phyloP scores from a whole-genome alignment of 345 rosid genomes.

The Schrenkiella parvula region DNA sequence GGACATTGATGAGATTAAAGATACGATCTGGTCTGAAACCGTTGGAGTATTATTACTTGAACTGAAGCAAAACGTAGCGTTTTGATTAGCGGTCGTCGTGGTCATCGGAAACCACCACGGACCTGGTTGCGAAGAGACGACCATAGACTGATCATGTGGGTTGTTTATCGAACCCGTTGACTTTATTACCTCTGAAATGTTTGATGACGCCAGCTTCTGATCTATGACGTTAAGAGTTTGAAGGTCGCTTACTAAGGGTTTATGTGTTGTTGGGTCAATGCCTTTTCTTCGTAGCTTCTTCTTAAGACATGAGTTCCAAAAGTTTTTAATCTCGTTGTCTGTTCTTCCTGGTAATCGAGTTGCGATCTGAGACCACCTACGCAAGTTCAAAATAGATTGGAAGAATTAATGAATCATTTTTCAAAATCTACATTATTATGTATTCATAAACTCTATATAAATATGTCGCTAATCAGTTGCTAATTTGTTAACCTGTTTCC shows the following conservation, averaged over 20 bases:
- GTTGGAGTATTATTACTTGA: constrained; percentile 27
- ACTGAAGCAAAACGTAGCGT: constrained; percentile 40
- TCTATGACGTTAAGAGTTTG: constrained; percentile 40
- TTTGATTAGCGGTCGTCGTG: constrained; percentile 20
- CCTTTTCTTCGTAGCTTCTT: constrained; percentile 56
- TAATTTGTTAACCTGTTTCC: constrained; percentile 49
- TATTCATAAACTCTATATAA: neutral
- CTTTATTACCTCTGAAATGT: constrained; percentile 24
- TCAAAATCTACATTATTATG: neutral
- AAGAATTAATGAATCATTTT: neutral
- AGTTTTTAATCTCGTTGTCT: constrained; percentile 62
- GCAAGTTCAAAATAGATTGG: neutral
- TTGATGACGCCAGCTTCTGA: constrained; percentile 30
- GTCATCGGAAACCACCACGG: constrained; percentile 16
- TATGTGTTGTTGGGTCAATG: constrained; percentile 35
- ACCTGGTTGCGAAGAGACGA: constrained; percentile 26
- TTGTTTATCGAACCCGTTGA: constrained; percentile 32
- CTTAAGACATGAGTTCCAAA: constrained; percentile 67
- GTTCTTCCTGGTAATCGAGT: constrained; percentile 58
- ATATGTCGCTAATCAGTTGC: neutral
- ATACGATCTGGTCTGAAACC: constrained; percentile 35
- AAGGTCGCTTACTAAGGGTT: constrained; percentile 42
- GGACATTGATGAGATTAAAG: constrained; percentile 36
- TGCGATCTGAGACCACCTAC: constrained; percentile 72
- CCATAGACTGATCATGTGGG: constrained; percentile 32